Evolutionary conservation across 495 filamentous ascomycete genomes (phyloP).

Genomic region (Apodospora peruviana): DNA sequence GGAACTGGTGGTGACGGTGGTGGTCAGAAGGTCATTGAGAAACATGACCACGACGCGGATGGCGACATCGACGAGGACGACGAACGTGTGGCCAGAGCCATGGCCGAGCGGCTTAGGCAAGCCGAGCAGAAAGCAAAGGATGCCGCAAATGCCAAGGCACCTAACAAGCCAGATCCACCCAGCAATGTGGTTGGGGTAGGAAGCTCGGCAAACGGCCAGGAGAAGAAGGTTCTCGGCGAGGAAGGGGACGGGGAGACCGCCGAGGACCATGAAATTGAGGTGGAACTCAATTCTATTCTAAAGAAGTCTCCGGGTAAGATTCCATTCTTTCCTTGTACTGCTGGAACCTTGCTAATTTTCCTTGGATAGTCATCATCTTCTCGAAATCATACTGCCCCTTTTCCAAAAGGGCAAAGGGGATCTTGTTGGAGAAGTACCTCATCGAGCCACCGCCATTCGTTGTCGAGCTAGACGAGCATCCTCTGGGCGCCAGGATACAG

Average conservation of each 20-base stretch:
- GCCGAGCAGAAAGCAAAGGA: slow-evolving; percentile 54
- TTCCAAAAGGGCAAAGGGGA: slow-evolving; percentile 73
- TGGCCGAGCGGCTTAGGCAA: slow-evolving; percentile 39
- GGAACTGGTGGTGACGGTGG: slow-evolving; percentile 4
- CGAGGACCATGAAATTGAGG: slow-evolving; percentile 53
- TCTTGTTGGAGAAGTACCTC: slow-evolving; percentile 74
- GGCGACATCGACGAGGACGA: slow-evolving; percentile 44
- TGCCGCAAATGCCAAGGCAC: slow-evolving; percentile 44
- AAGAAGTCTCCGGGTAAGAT: slow-evolving; percentile 74
- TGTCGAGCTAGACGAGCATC: slow-evolving; percentile 84
- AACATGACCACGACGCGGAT: slow-evolving; percentile 35
- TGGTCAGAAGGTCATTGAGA: slow-evolving; percentile 26
- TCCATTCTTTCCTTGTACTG: not conserved
- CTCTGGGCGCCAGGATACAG: slow-evolving; percentile 67
- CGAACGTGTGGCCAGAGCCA: slow-evolving; percentile 30
- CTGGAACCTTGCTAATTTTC: slow-evolving; percentile 16
- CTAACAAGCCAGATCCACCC: slow-evolving; percentile 48
- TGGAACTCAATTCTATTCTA: slow-evolving; percentile 66
- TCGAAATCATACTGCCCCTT: slow-evolving; percentile 89
- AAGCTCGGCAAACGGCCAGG: slow-evolving; percentile 61
- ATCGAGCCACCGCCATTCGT: slow-evolving; percentile 81
- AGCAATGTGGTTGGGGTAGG: slow-evolving; percentile 43
- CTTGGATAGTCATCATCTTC: slow-evolving; percentile 75
- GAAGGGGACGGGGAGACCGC: slow-evolving; percentile 43
- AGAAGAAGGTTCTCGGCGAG: slow-evolving; percentile 30